These are phyloP conservation scores for Kwoniella bestiolae DNA, from an alignment of 768 basidiomycete species.

Conservation along the genomic window DNA sequence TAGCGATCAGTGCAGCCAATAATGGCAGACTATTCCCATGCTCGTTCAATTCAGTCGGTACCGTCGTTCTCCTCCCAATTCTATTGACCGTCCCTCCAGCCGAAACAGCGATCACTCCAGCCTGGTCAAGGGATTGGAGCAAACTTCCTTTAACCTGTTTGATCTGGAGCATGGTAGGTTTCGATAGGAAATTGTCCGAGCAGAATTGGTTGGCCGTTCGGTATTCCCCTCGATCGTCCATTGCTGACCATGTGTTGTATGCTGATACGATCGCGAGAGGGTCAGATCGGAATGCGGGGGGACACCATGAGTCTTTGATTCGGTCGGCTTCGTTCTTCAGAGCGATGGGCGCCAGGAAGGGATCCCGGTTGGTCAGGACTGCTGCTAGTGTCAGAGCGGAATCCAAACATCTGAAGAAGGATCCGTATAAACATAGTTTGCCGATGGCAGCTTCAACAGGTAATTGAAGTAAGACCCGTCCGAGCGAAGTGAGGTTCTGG, in stretches of 20 bases:
- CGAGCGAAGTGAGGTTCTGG: constrained; percentile 76
- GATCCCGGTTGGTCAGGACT: constrained; percentile 84
- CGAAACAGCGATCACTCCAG: constrained; percentile 80
- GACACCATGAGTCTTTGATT: constrained; percentile 77
- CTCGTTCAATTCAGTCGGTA: constrained; percentile 55
- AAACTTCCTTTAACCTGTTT: constrained; percentile 79
- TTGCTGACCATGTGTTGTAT: constrained; percentile 77
- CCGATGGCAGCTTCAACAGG: constrained; percentile 91
- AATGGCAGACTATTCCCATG: constrained; percentile 63
- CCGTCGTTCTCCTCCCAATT: constrained; percentile 21
- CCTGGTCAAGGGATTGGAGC: constrained; percentile 73
- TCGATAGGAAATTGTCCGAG: constrained; percentile 80
- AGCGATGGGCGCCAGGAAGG: constrained; percentile 82
- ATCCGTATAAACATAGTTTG: constrained; percentile 82
- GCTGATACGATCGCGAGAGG: constrained; percentile 76
- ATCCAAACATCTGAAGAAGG: constrained; percentile 90
- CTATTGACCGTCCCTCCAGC: constrained; percentile 63
- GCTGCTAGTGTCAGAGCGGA: constrained; percentile 79
- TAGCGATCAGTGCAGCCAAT: constrained; percentile 78
- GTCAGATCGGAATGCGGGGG: constrained; percentile 75
- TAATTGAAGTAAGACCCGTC: constrained; percentile 81
- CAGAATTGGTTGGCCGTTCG: constrained; percentile 74
- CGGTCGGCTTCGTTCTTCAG: constrained; percentile 71
- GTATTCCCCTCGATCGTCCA: constrained; percentile 72
- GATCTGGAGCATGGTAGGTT: constrained; percentile 79